phyloP scores from a whole-genome alignment of 2,329 filamentous ascomycete genomes.

The Neofusicoccum cordaticola region DNA sequence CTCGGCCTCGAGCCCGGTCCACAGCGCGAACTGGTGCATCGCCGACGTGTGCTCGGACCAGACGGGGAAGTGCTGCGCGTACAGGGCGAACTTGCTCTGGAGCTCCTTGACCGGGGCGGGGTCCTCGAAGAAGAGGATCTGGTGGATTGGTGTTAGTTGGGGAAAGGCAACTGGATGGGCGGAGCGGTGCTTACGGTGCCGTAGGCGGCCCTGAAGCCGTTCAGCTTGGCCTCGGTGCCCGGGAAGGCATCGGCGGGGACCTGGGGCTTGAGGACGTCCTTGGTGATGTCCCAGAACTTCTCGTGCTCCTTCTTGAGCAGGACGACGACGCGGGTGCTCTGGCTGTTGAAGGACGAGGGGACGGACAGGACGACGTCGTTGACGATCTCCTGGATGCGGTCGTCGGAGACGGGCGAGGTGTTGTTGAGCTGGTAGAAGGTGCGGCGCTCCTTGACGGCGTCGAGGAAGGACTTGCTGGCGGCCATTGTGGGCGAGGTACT shows the following conservation, averaged over 20 bases:
- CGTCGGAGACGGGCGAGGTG: slow-evolving; percentile 56
- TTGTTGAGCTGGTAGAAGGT: slow-evolving; percentile 67
- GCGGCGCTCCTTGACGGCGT: slow-evolving; percentile 66
- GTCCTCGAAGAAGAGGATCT: slow-evolving; percentile 86
- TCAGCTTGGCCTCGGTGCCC: slow-evolving; percentile 49
- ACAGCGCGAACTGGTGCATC: slow-evolving; percentile 79
- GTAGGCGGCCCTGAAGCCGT: slow-evolving; percentile 67
- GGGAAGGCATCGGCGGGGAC: slow-evolving; percentile 65
- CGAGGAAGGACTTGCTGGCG: slow-evolving; percentile 52
- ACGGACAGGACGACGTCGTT: slow-evolving; percentile 61
- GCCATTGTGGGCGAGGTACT: slow-evolving; percentile 35
- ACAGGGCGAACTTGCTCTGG: slow-evolving; percentile 67
- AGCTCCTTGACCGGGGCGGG: slow-evolving; percentile 62
- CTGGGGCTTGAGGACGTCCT: slow-evolving; percentile 63
- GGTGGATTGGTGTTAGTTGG: neutral
- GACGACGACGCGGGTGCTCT: slow-evolving; percentile 74
- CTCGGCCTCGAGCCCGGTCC: slow-evolving; percentile 79
- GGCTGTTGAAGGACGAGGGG: slow-evolving; percentile 85
- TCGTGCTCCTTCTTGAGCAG: slow-evolving; percentile 81
- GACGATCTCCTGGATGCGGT: slow-evolving; percentile 62
- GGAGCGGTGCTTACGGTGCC: slow-evolving; percentile 61
- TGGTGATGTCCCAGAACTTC: slow-evolving; percentile 77
- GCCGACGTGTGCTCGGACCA: slow-evolving; percentile 76
- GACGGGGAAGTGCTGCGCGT: slow-evolving; percentile 73
- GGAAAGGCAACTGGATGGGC: neutral